A percentile compares a stretch with the other conserved stretches of the same genome.
Evolutionary conservation across 2,329 filamentous ascomycete genomes (phyloP).

Genomic region (Talaromyces funiculosus): DNA sequence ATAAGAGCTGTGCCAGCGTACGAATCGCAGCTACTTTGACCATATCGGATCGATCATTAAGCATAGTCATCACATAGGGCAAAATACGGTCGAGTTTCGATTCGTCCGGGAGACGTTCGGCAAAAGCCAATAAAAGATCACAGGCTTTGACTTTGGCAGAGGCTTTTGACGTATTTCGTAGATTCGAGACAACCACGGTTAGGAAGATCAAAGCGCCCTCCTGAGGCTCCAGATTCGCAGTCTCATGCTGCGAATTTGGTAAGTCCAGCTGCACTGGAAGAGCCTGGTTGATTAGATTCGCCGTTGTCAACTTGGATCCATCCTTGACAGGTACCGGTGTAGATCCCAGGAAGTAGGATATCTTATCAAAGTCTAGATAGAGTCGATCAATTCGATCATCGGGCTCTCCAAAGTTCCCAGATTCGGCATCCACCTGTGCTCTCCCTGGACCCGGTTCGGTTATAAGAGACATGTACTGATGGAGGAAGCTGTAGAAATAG

Average conservation of each 20-base stretch:
- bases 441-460: slow-evolving; percentile 83
- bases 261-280: slow-evolving; percentile 79
- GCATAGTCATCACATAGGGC: slow-evolving; percentile 77
- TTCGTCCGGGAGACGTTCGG: slow-evolving; percentile 86
- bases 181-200: slow-evolving; percentile 77
- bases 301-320: slow-evolving; percentile 27
- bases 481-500: slow-evolving; percentile 96
- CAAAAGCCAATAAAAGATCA: slow-evolving; percentile 85
- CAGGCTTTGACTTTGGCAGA: slow-evolving; percentile 85
- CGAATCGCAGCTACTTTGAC: slow-evolving; percentile 82
- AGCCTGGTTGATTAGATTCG: slow-evolving; percentile 28
- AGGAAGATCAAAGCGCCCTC: slow-evolving; percentile 92
- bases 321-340: slow-evolving; percentile 46
- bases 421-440: slow-evolving; percentile 60
- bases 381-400: slow-evolving; percentile 93
- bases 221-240: slow-evolving; percentile 55
- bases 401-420: slow-evolving; percentile 72
- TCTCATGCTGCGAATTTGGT: slow-evolving; percentile 72
- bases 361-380: slow-evolving; percentile 94
- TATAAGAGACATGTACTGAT: slow-evolving; percentile 95
- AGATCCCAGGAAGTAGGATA: slow-evolving; percentile 86
- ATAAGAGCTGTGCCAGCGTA: slow-evolving; percentile 80
- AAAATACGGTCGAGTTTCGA: slow-evolving; percentile 90
- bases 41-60: slow-evolving; percentile 75
- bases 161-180: slow-evolving; percentile 82